These are phyloP conservation scores for Coix lacrymajobi DNA, from an alignment of 176 grass and related monocot genomes.

Conservation along the genomic window DNA sequence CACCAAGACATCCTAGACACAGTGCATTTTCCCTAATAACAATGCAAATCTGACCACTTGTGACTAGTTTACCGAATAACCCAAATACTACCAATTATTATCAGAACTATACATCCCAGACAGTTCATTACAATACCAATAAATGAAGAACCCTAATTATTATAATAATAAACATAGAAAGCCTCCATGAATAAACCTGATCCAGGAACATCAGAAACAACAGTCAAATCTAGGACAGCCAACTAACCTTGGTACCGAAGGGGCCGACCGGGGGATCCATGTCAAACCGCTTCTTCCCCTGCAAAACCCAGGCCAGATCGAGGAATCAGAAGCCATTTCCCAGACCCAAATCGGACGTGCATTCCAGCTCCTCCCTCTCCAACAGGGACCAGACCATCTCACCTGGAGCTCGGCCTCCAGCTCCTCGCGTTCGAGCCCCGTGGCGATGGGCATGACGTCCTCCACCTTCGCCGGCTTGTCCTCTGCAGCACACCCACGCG, in stretches of 20 bases:
- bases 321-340: slow-evolving; percentile 28
- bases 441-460: slow-evolving; percentile 84
- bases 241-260: slow-evolving; percentile 86
- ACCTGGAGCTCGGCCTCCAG: slow-evolving; percentile 65
- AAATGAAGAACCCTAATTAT: neutral
- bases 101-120: neutral
- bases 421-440: slow-evolving; percentile 81
- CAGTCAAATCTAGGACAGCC: neutral
- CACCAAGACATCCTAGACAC: neutral
- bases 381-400: neutral
- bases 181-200: neutral
- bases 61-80: neutral
- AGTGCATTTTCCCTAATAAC: neutral
- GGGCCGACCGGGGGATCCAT: slow-evolving; percentile 72
- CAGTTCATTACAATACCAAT: neutral
- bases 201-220: neutral
- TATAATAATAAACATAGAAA: neutral
- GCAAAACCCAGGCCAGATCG: slow-evolving; percentile 37
- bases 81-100: neutral
- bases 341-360: neutral
- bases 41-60: no score
- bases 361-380: neutral
- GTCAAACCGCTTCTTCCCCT: slow-evolving; percentile 92
- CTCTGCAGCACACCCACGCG: slow-evolving; percentile 30
- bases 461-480: slow-evolving; percentile 61